Evolutionary conservation across 176 grass and related monocot genomes (phyloP).

Genomic region (Lolium rigidum): DNA sequence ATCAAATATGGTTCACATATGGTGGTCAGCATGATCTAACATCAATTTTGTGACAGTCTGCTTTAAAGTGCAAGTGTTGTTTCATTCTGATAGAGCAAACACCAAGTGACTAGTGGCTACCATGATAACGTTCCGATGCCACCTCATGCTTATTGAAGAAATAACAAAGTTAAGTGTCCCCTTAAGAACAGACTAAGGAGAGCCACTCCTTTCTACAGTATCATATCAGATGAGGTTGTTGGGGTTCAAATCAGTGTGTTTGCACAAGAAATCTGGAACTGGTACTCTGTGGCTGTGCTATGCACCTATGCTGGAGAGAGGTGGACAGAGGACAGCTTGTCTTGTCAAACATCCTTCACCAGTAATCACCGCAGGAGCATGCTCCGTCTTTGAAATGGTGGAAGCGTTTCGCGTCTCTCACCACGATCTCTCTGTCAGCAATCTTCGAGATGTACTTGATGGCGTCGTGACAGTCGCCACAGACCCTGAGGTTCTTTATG

Average conservation of each 20-base stretch:
- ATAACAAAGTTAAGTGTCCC: not conserved
- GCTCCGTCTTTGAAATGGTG: slow-evolving; percentile 65
- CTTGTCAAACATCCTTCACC: slow-evolving; percentile 41
- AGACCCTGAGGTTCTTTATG: slow-evolving; percentile 73
- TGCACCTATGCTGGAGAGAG: not conserved
- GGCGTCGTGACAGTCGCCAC: slow-evolving; percentile 58
- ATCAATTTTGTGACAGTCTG: not conserved
- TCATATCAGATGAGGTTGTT: not conserved
- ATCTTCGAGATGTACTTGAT: slow-evolving; percentile 61
- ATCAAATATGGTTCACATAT: slow-evolving; percentile 23
- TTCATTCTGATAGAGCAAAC: slow-evolving; percentile 21
- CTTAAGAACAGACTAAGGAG: not conserved
- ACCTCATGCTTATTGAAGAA: slow-evolving; percentile 19
- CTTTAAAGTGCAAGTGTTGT: too few relatives aligned
- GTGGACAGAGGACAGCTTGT: not conserved
- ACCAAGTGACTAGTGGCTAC: not conserved
- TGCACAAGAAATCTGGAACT: not conserved
- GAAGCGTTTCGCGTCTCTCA: slow-evolving; percentile 61
- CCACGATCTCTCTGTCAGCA: slow-evolving; percentile 47
- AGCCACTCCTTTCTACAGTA: not conserved
- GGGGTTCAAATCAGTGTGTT: not conserved
- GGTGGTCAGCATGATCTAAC: slow-evolving; percentile 40
- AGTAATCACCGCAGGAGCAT: slow-evolving; percentile 68
- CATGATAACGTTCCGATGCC: not conserved
- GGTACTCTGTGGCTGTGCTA: not conserved